phyloP scores from a whole-genome alignment of 306 rosid species.

The Coriaria nepalensis region DNA sequence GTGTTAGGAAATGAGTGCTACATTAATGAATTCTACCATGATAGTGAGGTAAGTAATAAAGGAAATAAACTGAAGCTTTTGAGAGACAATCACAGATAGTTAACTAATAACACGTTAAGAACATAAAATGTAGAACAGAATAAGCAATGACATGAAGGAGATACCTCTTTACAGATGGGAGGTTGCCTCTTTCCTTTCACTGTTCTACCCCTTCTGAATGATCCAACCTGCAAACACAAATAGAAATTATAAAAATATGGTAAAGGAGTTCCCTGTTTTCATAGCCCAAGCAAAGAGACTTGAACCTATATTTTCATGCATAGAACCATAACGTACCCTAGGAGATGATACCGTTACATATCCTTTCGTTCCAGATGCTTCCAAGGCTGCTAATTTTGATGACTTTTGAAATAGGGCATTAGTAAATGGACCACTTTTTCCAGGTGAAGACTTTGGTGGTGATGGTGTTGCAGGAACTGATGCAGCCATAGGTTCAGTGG shows the following conservation, averaged over 20 bases:
- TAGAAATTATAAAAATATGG: not conserved
- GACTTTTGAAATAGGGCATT: conserved; percentile 32
- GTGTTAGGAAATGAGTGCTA: too few species aligned
- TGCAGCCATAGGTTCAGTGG: conserved; percentile 60
- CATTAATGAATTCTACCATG: too few species aligned
- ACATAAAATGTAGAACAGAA: not conserved
- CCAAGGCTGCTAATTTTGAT: conserved; percentile 66
- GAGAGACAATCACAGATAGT: too few species aligned
- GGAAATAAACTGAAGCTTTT: too few species aligned
- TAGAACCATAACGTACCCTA: conserved; percentile 32
- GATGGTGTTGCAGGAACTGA: conserved; percentile 37
- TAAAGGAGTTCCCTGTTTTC: not conserved
- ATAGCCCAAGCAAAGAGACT: too few species aligned
- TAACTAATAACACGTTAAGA: too few species aligned
- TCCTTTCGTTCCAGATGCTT: conserved; percentile 55
- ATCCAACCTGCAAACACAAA: conserved; percentile 50
- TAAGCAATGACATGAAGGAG: conserved; percentile 7
- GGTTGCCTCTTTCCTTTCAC: conserved; percentile 77
- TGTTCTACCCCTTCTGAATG: conserved; percentile 69
- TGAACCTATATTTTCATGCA: too few species aligned
- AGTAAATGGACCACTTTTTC: conserved; percentile 39
- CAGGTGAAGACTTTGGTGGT: conserved; percentile 51
- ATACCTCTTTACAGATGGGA: conserved; percentile 84
- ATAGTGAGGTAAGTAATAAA: too few species aligned
- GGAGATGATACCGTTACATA: conserved; percentile 63